Conservation (phyloP, 225 moss, liverwort and hornwort species). For the Polytrichum formosum region DNA sequence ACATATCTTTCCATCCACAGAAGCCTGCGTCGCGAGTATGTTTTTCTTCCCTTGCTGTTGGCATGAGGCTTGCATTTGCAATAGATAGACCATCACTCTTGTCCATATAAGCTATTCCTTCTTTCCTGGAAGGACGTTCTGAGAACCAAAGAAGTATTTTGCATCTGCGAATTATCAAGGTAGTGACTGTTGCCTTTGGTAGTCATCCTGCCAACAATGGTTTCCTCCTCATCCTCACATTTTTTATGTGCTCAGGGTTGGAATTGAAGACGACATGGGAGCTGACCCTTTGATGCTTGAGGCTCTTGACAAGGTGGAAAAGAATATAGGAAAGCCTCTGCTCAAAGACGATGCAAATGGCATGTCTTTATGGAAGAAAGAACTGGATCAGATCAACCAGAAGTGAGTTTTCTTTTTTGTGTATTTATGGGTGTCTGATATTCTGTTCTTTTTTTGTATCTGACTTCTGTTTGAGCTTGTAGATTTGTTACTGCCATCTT, state of each 20-base stretch:
- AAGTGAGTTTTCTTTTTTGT: constrained; percentile 40
- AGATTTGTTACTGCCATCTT: too few species aligned
- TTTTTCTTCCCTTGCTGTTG: constrained; percentile 7
- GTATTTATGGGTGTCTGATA: background rate
- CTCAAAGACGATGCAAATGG: constrained; percentile 70
- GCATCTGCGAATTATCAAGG: background rate
- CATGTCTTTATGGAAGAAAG: constrained; percentile 66
- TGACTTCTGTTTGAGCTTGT: too few species aligned
- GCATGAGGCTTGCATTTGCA: background rate
- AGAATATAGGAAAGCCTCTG: constrained; percentile 72
- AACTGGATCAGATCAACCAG: constrained; percentile 80
- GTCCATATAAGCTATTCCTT: too few species aligned
- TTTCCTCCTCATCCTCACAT: background rate
- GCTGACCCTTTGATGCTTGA: constrained; percentile 68
- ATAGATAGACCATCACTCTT: too few species aligned
- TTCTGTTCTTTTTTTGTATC: background rate
- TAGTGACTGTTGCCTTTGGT: background rate
- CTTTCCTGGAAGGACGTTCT: too few species aligned
- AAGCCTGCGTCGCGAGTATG: constrained; percentile 72
- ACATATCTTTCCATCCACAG: constrained; percentile 56
- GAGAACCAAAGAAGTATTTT: too few species aligned
- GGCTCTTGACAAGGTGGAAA: constrained; percentile 92
- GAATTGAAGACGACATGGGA: constrained; percentile 81
- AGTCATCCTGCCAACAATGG: background rate
- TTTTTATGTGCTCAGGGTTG: constrained; percentile 36